Base-by-base conservation (phyloP, 148 eudicot genomes). In the Amaranthus hypochondriacus region DNA sequence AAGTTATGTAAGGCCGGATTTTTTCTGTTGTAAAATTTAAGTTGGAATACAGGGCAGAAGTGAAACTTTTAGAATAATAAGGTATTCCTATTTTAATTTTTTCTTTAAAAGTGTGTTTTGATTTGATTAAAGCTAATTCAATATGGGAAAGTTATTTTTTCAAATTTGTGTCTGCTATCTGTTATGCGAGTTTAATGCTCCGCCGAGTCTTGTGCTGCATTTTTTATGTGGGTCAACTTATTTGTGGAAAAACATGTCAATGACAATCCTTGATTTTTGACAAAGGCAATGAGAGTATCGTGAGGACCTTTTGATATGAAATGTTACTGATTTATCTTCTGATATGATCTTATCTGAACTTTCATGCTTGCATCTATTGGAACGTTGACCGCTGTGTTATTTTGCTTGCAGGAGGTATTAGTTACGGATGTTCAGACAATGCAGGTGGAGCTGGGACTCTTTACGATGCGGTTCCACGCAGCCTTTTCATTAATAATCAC, bases 391-490 rank as follows among this genome's bases (percentile, higher is more conserved):
- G 54, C 48, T 54, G 28, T 66, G 53, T 48, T 71, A 6, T 71
- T 56, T 51, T 85, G 56, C 72, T 62, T 89, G 78, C 95, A 96
- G 99, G 99, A 46, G 99, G 99, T 48, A 84, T 75, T 70, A 96
- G 99, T 86, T 81, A 73, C 74, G 99, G 99, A 68, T 96, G 99
- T 78, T 79, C 80, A 42, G 87, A 83, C 56, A 96, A 96, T 78
- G 83, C 97, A 7, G 99, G 99, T 74, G 99, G 90, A 70, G 99
- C 99, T 65, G 99, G 99, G 70, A 96, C 99, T 63, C 83, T 96
- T 62, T 96, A 85, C 83, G 99, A 96, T 81, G 79, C 88, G 75
- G 95, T 96, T 76, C 88, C 97, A 13, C 92, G 92, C 66, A 96
- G 91, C 81, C 99, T 96, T 74, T 83, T 82, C 42, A 86, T 96